These are phyloP conservation scores for Penicillium nucicola DNA, from an alignment of 495 filamentous ascomycete genomes.

Conservation along the genomic window DNA sequence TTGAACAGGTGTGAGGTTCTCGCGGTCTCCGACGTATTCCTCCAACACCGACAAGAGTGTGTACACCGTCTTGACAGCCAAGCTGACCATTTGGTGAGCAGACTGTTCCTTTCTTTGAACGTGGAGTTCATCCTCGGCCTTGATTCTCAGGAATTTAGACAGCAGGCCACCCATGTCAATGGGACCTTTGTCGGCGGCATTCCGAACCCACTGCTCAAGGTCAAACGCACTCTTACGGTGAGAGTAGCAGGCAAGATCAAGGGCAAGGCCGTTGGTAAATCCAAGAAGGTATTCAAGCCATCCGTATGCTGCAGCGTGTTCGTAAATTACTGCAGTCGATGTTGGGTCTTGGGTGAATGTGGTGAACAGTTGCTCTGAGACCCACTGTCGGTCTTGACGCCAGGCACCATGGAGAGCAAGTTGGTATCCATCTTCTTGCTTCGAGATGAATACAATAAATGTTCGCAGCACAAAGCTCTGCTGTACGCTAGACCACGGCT, in stretches of 20 bases:
- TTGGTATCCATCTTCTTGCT: conserved; percentile 65
- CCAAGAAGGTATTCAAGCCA: conserved; percentile 81
- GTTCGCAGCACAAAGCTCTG: conserved; percentile 61
- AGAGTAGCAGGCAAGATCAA: conserved; percentile 87
- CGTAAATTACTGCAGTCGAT: conserved; percentile 74
- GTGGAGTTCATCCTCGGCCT: conserved; percentile 75
- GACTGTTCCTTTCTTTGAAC: conserved; percentile 62
- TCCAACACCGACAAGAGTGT: conserved; percentile 75
- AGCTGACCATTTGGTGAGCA: conserved; percentile 61
- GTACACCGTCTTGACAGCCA: conserved; percentile 81
- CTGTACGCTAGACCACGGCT: conserved; percentile 61
- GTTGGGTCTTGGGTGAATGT: conserved; percentile 73
- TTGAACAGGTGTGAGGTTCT: conserved; percentile 64
- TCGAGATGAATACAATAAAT: conserved; percentile 58
- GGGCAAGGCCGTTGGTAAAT: conserved; percentile 73
- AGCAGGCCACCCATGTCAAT: conserved; percentile 62
- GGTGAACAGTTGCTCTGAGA: conserved; percentile 73
- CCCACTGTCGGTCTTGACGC: conserved; percentile 82
- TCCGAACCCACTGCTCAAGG: conserved; percentile 75
- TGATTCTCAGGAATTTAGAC: conserved; percentile 72
- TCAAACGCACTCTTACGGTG: conserved; percentile 79
- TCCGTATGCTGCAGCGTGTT: conserved; percentile 69
- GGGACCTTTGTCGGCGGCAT: conserved; percentile 53
- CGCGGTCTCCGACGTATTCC: conserved; percentile 55
- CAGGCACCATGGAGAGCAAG: conserved; percentile 87